phyloP scores from a whole-genome alignment of 2,329 filamentous ascomycete genomes.

The Mariannaea elegans region DNA sequence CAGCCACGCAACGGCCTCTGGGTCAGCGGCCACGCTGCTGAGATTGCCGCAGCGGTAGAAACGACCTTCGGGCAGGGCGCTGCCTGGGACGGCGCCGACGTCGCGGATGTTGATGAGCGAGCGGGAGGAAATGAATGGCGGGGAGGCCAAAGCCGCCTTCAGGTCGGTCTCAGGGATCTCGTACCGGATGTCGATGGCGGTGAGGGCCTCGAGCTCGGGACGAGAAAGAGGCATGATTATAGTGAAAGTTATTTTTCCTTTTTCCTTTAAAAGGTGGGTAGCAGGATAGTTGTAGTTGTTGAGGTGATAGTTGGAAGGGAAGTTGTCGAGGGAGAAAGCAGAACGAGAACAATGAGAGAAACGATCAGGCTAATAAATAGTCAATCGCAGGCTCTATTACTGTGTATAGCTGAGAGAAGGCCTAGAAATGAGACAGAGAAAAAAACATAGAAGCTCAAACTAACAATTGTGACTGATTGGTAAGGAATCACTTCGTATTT shows the following conservation, averaged over 20 bases:
- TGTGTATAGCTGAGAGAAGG: too few species aligned
- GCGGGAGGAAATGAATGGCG: slow-evolving; percentile 57
- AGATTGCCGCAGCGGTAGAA: slow-evolving; percentile 60
- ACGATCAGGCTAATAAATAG: too few species aligned
- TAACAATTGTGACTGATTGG: not conserved
- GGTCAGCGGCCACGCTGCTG: slow-evolving; percentile 40
- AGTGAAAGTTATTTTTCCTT: not conserved
- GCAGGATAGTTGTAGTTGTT: not conserved
- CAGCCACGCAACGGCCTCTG: slow-evolving; percentile 48
- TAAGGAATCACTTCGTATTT: too few species aligned
- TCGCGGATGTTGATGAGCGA: slow-evolving; percentile 63
- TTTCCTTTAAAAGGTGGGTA: too few species aligned
- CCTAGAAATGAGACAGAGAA: too few species aligned
- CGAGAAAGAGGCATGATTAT: slow-evolving; percentile 34
- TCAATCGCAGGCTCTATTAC: too few species aligned
- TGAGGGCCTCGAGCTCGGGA: slow-evolving; percentile 47
- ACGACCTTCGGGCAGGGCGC: slow-evolving; percentile 51
- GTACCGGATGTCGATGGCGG: slow-evolving; percentile 51
- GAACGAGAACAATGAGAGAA: too few species aligned
- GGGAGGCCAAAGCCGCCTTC: slow-evolving; percentile 46
- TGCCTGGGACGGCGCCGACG: slow-evolving; percentile 55
- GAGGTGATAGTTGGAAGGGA: not conserved
- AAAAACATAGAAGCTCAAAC: too few species aligned
- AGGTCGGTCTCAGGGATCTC: slow-evolving; percentile 50
- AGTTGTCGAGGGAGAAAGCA: too few species aligned